A percentile compares a stretch with the other conserved stretches of the same genome.
Evolutionary conservation across 1,284 basidiomycete genomes (phyloP).

Genomic region (Moesziomyces aphidis): DNA sequence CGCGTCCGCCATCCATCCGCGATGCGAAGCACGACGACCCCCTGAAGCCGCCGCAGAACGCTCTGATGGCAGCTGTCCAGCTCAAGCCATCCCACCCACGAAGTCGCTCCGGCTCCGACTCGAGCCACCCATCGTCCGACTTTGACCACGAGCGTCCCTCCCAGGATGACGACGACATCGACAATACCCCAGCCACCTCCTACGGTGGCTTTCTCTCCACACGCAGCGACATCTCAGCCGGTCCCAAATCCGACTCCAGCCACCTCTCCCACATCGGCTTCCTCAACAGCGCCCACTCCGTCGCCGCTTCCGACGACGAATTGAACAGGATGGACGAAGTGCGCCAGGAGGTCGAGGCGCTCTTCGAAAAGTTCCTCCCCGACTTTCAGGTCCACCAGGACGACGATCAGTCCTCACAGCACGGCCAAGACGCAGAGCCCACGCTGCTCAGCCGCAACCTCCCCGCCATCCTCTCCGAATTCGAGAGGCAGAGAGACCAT

Average conservation of each 20-base stretch:
- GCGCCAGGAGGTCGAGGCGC: constrained; percentile 25
- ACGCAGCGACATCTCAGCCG: constrained; percentile 23
- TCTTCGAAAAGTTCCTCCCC: constrained; percentile 39
- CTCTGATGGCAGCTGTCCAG: constrained; percentile 28
- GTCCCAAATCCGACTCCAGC: constrained; percentile 26
- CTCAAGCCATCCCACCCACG: constrained; percentile 23
- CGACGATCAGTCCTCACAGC: constrained; percentile 6
- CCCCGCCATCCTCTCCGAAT: constrained; percentile 42
- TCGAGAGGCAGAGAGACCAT: constrained; percentile 33
- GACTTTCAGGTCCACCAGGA: constrained; percentile 28
- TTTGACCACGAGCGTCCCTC: constrained; percentile 39
- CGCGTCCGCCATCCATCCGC: neutral
- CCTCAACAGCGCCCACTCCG: constrained; percentile 23
- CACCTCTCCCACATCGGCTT: constrained; percentile 20
- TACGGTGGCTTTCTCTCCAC: constrained; percentile 30
- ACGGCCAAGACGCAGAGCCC: constrained; percentile 9
- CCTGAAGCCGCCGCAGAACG: neutral
- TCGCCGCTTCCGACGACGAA: constrained; percentile 20
- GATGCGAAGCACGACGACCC: neutral
- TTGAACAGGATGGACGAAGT: constrained; percentile 30
- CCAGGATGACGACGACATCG: constrained; percentile 43
- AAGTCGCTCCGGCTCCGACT: constrained; percentile 27
- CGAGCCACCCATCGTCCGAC: constrained; percentile 30
- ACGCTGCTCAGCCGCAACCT: constrained; percentile 41
- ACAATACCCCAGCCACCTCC: constrained; percentile 47